Evolutionary conservation across 2,329 filamentous ascomycete species (phyloP), one percentile per base, ranked within the genome.

Genomic region (Sphaerostilbella broomeana): DNA sequence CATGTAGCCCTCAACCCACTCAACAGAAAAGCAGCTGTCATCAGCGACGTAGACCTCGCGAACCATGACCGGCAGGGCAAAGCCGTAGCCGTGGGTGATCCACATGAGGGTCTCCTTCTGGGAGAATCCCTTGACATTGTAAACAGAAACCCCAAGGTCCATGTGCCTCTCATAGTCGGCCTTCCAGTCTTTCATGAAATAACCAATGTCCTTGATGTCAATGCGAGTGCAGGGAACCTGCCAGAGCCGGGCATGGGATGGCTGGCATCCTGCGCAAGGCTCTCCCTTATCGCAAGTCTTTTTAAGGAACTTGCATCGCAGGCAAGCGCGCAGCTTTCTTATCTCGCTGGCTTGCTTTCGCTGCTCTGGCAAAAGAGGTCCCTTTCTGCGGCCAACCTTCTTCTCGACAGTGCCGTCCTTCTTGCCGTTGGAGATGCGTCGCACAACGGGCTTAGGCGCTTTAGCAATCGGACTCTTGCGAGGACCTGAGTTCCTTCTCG

Each of bases 121-220:
- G 11, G 77, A 68, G 48, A 82, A 82, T 35, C 89, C 89, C 70
- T 94, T 95, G 68, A 95, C 92, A 58, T 95, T 95, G 64, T 84
- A 89, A 34, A 95, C 84, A 2, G 88, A 94, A 59, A 95, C 87
- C 40, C 86, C 86, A 42, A 86, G 79, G 47, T 79, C 84, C 51
- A 92, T 77, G 59, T 95, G 89, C 52, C 88, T 83, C 67, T 95
- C 88, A 55, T 92, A 95, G 62, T 97, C 90, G 30, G 88, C 89
- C 67, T 90, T 94, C 89, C 89, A 97, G 64, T 95, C 90, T 72
- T 95, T 95, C 86, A 95, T 92, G 72, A 97, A 97, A 65, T 94
- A 95, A 29, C 81, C 86, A 55, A 97, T 94, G 56, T 97, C 90
- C 75, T 95, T 95, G 72, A 97, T 97, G 63, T 95, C 90, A 57